Base-by-base conservation (phyloP, 768 basidiomycete genomes). In the Rhizopogon vinicolor region DNA sequence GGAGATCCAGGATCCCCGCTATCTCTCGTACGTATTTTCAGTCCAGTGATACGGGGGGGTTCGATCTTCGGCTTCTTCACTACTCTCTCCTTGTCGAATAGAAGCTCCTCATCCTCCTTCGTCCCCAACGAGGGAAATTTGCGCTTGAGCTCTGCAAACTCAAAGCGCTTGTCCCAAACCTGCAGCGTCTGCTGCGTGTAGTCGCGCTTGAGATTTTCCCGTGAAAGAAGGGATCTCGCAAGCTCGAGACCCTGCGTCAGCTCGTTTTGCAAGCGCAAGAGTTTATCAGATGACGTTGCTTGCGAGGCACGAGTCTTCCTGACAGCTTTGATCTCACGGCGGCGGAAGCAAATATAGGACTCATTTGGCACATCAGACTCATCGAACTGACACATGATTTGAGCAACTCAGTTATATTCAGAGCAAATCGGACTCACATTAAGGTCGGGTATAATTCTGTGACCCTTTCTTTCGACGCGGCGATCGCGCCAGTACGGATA, bases 301-400 rank as follows among this genome's bases (percentile, higher is more conserved):
- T 98, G 95, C 1, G 89, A 89, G 13, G 93, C 87, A 7, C 96
- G 85, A 8, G 96, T 98, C 75, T 98, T 98, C 58, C 97, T 86
- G 44, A 92, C 82, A 3, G 91, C 86, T 68, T 98, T 98, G 71
- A 89, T 87, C 68, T 98, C 96, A 53, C 95, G 87, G 57, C 94
- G 82, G 39, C 97, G 85, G 80, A 99, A 99, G 72, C 97, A 99
- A 44, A 98, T 89, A 60, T 98, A 98, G 0, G 96, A 95, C 63
- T 96, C 94, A 53, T 91, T 93, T 61, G 80, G 80, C 44, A 86
- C 86, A 68, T 97, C 93, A 18, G 88, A 80, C 73, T 98, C 95
- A 68, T 98, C 94, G 63, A 82, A 87, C 89, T 91, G 41, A 5
- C 41, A 49, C 25, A 57, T 16, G 4, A 9, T 9, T 46, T 19